A percentile compares a stretch with the other conserved stretches of the same genome.
Conservation (phyloP, 805 yeast species). For the Metschnikowia dekortorum region DNA sequence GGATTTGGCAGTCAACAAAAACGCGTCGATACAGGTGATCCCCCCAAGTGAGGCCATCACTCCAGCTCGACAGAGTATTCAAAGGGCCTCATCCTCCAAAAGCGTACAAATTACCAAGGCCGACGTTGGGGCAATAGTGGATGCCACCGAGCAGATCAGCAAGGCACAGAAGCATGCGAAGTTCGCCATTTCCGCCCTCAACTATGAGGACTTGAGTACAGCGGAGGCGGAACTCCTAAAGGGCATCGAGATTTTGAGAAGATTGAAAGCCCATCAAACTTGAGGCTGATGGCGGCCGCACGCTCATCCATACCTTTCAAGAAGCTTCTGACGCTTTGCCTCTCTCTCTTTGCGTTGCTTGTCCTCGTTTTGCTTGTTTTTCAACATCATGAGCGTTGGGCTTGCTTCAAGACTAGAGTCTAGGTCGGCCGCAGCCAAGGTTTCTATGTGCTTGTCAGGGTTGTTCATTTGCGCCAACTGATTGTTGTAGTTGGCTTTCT, state of each 20-base stretch:
- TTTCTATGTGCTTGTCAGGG: constrained; percentile 9
- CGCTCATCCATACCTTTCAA: constrained; percentile 12
- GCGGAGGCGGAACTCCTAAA: constrained; percentile 57
- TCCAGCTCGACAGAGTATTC: background rate
- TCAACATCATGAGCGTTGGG: constrained; percentile 33
- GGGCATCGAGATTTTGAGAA: constrained; percentile 46
- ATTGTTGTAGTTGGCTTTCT: constrained; percentile 7
- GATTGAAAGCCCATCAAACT: background rate
- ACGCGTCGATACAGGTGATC: constrained; percentile 34
- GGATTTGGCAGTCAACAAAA: constrained; percentile 31
- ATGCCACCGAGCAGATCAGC: constrained; percentile 51
- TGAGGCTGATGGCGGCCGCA: background rate
- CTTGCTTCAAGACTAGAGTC: constrained; percentile 32
- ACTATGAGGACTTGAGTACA: constrained; percentile 68
- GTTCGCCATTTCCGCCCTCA: constrained; percentile 74
- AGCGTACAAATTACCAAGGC: constrained; percentile 22
- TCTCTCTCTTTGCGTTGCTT: constrained; percentile 12
- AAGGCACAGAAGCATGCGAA: constrained; percentile 66
- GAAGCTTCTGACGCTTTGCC: constrained; percentile 8
- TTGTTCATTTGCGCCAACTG: constrained; percentile 11
- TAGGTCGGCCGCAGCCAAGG: constrained; percentile 19
- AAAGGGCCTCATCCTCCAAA: background rate
- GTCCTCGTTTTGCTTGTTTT: constrained; percentile 19
- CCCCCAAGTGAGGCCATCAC: constrained; percentile 17
- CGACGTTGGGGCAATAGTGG: constrained; percentile 48